Conservation (phyloP, 2,329 filamentous ascomycete species). For the Cladosporium oxysporum region DNA sequence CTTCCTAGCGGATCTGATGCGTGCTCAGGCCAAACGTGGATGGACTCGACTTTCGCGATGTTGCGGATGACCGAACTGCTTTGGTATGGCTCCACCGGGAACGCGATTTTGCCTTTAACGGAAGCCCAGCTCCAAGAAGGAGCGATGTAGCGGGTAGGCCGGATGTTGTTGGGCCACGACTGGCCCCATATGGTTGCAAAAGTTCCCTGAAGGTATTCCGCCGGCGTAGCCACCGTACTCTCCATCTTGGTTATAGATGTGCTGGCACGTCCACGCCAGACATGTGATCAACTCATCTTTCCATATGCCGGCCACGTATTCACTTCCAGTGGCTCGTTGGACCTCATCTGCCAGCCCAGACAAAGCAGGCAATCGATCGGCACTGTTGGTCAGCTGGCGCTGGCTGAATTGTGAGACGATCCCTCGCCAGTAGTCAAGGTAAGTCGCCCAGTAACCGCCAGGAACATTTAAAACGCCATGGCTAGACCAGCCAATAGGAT, state of each 20-base stretch:
- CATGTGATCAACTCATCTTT: slow-evolving; percentile 4
- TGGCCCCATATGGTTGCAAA: background rate
- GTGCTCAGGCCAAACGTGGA: slow-evolving; percentile 6
- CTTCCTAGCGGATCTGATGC: background rate
- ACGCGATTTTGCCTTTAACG: slow-evolving; percentile 1
- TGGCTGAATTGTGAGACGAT: background rate
- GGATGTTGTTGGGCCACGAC: background rate
- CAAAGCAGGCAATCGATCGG: background rate
- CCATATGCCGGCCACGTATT: background rate
- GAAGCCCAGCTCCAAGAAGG: slow-evolving; percentile 23
- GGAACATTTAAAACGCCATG: background rate
- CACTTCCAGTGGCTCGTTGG: background rate
- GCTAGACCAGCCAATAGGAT: background rate
- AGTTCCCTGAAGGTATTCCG: background rate
- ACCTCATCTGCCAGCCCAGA: slow-evolving; percentile 3
- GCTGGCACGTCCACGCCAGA: background rate
- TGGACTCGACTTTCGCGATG: slow-evolving; percentile 1
- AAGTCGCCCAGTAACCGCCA: slow-evolving; percentile 1
- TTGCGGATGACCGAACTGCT: background rate
- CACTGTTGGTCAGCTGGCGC: slow-evolving; percentile 1
- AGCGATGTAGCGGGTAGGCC: slow-evolving; percentile 6
- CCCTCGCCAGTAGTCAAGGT: slow-evolving; percentile 5
- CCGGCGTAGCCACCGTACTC: background rate
- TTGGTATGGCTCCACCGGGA: background rate
- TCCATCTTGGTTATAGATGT: background rate